Conservation (phyloP, 2,329 filamentous ascomycete genomes). For the Botrytis tulipae region DNA sequence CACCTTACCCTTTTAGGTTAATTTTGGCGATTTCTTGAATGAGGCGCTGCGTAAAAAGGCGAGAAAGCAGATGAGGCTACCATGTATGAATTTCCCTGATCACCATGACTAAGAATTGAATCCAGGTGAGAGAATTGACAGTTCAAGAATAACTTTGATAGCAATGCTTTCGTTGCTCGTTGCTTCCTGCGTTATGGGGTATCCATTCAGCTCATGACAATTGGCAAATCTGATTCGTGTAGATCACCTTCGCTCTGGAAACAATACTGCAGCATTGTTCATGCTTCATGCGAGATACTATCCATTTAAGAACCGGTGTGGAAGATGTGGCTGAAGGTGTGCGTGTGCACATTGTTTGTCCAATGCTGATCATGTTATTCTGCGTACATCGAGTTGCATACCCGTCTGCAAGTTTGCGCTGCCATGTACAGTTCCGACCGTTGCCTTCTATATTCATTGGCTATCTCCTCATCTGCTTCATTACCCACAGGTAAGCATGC, state of each 20-base stretch:
- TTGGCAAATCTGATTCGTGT: conserved; percentile 2
- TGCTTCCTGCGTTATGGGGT: conserved; percentile 17
- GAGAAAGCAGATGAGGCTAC: conserved; percentile 14
- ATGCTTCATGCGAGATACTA: conserved; percentile 16
- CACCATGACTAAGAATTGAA: background rate
- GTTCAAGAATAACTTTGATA: conserved; percentile 10
- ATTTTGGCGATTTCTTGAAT: conserved; percentile 13
- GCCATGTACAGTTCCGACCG: conserved; percentile 16
- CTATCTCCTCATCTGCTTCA: background rate
- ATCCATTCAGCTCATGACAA: conserved; percentile 12
- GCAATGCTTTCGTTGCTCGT: conserved; percentile 6
- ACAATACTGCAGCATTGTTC: background rate
- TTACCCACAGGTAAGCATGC: conserved; percentile 6
- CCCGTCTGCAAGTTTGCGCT: conserved; percentile 19
- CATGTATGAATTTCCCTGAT: background rate
- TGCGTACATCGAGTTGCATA: conserved; percentile 4
- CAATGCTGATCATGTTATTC: conserved; percentile 12
- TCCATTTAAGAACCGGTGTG: conserved; percentile 19
- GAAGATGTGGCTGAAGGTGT: background rate
- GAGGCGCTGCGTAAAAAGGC: conserved; percentile 18
- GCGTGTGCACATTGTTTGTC: background rate
- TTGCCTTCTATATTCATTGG: conserved; percentile 16
- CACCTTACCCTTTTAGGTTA: conserved; percentile 17
- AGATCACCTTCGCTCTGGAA: background rate
- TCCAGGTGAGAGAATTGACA: background rate